A percentile compares a stretch with the other conserved stretches of the same genome.
phyloP scores from a whole-genome alignment of 495 filamentous ascomycete species.

The Neohortaea acidophila region DNA sequence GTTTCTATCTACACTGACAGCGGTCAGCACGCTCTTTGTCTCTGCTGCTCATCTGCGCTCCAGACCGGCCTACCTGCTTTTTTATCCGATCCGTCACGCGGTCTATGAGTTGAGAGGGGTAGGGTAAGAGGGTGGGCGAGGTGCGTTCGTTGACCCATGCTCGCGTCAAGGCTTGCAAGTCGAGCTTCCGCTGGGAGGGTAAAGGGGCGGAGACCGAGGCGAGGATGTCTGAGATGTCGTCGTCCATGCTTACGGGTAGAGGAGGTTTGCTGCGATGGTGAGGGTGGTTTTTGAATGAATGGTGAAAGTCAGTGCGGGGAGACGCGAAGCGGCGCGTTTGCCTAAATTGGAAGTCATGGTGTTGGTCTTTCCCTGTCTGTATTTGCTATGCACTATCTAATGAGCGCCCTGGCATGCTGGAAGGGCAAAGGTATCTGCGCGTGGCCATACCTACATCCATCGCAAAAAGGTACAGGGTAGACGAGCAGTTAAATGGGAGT shows the following conservation, averaged over 20 bases:
- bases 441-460: too few species aligned
- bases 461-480: too few species aligned
- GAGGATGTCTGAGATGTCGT: constrained; percentile 82
- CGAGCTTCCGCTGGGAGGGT: constrained; percentile 46
- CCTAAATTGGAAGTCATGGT: too few species aligned
- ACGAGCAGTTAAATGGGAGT: too few species aligned
- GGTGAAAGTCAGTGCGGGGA: too few species aligned
- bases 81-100: constrained; percentile 63
- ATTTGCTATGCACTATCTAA: too few species aligned
- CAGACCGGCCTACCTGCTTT: constrained; percentile 37
- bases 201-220: constrained; percentile 55
- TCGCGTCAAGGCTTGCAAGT: constrained; percentile 78
- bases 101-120: constrained; percentile 51
- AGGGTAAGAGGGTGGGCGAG: constrained; percentile 67
- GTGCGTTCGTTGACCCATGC: constrained; percentile 85
- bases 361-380: too few species aligned
- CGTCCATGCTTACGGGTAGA: not conserved
- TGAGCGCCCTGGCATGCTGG: too few species aligned
- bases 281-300: too few species aligned
- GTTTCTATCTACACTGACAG: constrained; percentile 17
- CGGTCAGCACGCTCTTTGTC: constrained; percentile 21
- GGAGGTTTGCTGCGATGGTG: too few species aligned
- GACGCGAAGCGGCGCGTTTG: too few species aligned
- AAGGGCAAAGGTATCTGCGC: too few species aligned
- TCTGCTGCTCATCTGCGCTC: not conserved